Evolutionary conservation across 1,139 yeast species (phyloP), one percentile per base, ranked within the genome.

Genomic region (Suhomyces kunorum): DNA sequence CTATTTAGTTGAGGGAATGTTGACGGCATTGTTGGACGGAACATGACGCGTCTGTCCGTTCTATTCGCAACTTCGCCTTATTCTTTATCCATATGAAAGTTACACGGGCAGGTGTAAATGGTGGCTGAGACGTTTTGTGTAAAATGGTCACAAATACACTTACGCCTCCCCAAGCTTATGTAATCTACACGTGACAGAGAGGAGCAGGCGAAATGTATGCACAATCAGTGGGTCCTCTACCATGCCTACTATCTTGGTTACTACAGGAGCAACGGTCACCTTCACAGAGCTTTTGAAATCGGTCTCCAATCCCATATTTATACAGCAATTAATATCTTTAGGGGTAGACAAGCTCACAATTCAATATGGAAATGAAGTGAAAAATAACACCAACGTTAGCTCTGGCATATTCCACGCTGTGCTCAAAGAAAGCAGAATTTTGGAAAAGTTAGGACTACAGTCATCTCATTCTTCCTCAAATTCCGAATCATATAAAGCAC

Each of bases 231-330:
- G n/a, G n/a, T n/a, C n/a, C n/a, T n/a, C n/a, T 4, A 9, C 22
- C 3, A 55, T 54, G 59, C 24, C 41, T 14, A 39, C 50, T 6
- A 58, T 77, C 2, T 63, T 83, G 29, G 80, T 85, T 8, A 81
- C 95, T 0, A 84, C 94, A 1, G 96, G 96, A 0, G 96, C 95
- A 1, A 87, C 96, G 0, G 87, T 83, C 9, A 85, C 95, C 0
- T 88, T 88, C 58, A 68, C 71, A 6, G 61, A 57, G 12, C 70
- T 88, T n/a, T 59, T 88, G 1, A 59, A 61, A 23, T 52, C 66
- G 4, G 63, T 76, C 0, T 46, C 80, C 5, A 48, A 61, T 6
- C 46, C 50, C 0, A 49, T 52, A 1, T 75, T 83, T 35, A 45
- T 83, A 0, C 41, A 52, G 0, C 39, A 51, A 2, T 50, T 82